A percentile compares a stretch with the other conserved stretches of the same genome.
Evolutionary conservation across 768 basidiomycete genomes (phyloP).

Genomic region (Suillus fuscotomentosus): DNA sequence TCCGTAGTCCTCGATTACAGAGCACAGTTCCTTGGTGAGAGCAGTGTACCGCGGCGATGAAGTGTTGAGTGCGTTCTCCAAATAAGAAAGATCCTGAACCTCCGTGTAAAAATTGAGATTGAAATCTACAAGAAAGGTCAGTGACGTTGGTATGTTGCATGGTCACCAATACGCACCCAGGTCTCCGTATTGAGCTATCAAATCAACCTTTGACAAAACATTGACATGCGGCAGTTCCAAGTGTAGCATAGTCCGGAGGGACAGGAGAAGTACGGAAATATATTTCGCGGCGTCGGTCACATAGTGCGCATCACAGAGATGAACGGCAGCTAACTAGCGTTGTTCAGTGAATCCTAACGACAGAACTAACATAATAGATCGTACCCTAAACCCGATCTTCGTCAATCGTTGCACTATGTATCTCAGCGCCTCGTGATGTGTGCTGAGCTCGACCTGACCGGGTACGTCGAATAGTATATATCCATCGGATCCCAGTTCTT

Average conservation of each 20-base stretch:
- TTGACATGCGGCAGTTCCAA: conserved; percentile 98
- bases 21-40: conserved; percentile 88
- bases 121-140: conserved; percentile 60
- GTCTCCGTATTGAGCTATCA: conserved; percentile 88
- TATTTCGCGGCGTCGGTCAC: conserved; percentile 96
- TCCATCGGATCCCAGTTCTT: conserved; percentile 64
- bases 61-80: conserved; percentile 70
- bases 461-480: conserved; percentile 96
- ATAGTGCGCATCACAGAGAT: conserved; percentile 96
- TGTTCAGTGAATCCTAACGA: conserved; percentile 4
- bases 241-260: conserved; percentile 96
- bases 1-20: conserved; percentile 89
- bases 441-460: conserved; percentile 96
- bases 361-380: conserved; percentile 30
- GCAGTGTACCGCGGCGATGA: conserved; percentile 68
- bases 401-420: conserved; percentile 66
- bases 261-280: conserved; percentile 86
- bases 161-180: conserved; percentile 58
- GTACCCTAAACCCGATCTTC: conserved; percentile 82
- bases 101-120: conserved; percentile 98
- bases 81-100: conserved; percentile 91
- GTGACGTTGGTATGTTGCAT: neutral
- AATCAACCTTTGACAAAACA: conserved; percentile 93
- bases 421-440: conserved; percentile 90
- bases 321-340: conserved; percentile 83